Evolutionary conservation across 1,139 yeast species (phyloP).

Genomic region (Nakaseomyces sp.): DNA sequence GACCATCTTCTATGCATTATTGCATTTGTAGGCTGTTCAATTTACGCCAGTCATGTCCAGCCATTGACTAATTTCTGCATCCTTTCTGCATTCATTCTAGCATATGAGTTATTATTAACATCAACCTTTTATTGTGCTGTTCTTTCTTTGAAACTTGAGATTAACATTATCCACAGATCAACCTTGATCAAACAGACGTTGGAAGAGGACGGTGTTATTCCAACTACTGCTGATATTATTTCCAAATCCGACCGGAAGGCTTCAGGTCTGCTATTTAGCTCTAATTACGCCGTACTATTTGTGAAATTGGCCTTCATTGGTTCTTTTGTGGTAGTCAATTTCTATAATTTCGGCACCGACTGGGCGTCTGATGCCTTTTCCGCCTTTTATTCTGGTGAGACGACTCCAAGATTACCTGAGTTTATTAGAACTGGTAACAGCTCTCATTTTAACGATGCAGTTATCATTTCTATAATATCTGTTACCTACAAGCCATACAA

Average conservation of each 20-base stretch:
- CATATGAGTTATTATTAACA: slow-evolving; percentile 65
- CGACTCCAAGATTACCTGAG: slow-evolving; percentile 19
- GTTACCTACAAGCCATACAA: slow-evolving; percentile 61
- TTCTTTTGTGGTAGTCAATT: slow-evolving; percentile 63
- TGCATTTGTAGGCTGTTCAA: slow-evolving; percentile 59
- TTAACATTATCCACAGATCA: slow-evolving; percentile 78
- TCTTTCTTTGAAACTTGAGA: slow-evolving; percentile 81
- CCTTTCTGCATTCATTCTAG: slow-evolving; percentile 62
- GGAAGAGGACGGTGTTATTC: slow-evolving; percentile 89
- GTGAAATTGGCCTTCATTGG: slow-evolving; percentile 61
- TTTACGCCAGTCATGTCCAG: slow-evolving; percentile 61
- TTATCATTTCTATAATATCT: slow-evolving; percentile 60
- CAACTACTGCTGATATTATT: slow-evolving; percentile 62
- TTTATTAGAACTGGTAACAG: slow-evolving; percentile 17
- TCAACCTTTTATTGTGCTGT: slow-evolving; percentile 82
- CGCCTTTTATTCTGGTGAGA: slow-evolving; percentile 29
- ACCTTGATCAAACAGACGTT: slow-evolving; percentile 71
- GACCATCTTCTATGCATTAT: slow-evolving; percentile 71
- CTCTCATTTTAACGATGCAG: slow-evolving; percentile 20
- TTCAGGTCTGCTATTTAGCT: slow-evolving; percentile 23
- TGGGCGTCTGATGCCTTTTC: slow-evolving; percentile 53
- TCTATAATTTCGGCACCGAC: slow-evolving; percentile 62
- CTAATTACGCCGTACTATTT: slow-evolving; percentile 41
- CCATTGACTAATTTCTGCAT: slow-evolving; percentile 83
- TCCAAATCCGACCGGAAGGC: slow-evolving; percentile 40